Percentiles rank a stretch among this genome's conserved stretches.
Conservation (phyloP, 345 rosid species). For the Ricinus communis region DNA sequence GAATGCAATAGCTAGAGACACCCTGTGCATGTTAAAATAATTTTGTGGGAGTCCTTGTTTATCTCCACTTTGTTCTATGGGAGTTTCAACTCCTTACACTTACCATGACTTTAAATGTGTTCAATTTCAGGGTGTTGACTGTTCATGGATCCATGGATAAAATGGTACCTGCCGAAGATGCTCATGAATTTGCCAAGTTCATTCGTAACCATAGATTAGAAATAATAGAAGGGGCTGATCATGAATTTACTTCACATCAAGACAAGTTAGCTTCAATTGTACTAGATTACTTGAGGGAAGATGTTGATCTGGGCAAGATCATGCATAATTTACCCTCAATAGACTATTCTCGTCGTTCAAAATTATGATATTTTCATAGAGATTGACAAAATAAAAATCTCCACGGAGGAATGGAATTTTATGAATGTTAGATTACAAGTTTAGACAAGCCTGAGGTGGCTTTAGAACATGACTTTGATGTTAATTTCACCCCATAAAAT, state of each 20-base stretch:
- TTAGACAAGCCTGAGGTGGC: too few species aligned
- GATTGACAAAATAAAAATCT: not conserved
- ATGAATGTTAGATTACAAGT: not conserved
- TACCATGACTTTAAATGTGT: not conserved
- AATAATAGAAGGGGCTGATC: slow-evolving; percentile 80
- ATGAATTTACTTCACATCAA: slow-evolving; percentile 75
- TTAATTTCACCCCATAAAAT: not conserved
- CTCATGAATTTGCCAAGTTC: slow-evolving; percentile 58
- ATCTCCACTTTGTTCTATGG: not conserved
- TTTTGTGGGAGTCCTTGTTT: not conserved
- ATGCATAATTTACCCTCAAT: too few species aligned
- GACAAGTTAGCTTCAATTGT: slow-evolving; percentile 51
- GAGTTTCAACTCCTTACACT: not conserved
- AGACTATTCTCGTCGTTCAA: slow-evolving; percentile 7
- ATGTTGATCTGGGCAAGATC: not conserved
- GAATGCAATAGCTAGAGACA: not conserved
- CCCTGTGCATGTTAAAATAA: not conserved
- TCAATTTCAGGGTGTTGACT: slow-evolving; percentile 65
- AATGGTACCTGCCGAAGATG: slow-evolving; percentile 62
- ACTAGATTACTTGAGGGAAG: slow-evolving; percentile 45
- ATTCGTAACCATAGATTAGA: slow-evolving; percentile 61
- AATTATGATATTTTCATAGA: not conserved
- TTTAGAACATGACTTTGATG: too few species aligned
- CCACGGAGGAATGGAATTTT: not conserved
- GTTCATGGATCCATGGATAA: slow-evolving; percentile 73